Percentiles rank a stretch among this genome's conserved stretches.
Conservation (phyloP, 1,284 basidiomycete species). For the Naganishia albida region DNA sequence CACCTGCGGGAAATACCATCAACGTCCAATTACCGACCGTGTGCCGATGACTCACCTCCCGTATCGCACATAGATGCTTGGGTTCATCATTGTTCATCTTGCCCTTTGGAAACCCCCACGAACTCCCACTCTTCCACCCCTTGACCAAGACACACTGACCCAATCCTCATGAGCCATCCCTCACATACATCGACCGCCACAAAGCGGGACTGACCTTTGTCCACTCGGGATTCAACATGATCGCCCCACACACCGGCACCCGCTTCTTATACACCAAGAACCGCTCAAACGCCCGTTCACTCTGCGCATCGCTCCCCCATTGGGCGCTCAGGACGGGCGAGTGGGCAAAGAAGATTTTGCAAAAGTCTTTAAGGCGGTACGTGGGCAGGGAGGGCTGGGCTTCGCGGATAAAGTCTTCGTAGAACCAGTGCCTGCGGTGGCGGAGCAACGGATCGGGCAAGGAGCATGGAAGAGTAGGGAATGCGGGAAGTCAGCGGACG, state of each 20-base stretch:
- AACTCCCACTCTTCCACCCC: slow-evolving; percentile 93
- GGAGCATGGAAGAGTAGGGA: too few species aligned
- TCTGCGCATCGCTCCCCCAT: slow-evolving; percentile 29
- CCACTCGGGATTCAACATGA: slow-evolving; percentile 86
- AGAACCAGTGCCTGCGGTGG: slow-evolving; percentile 88
- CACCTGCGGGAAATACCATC: slow-evolving; percentile 62
- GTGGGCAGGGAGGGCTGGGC: slow-evolving; percentile 85
- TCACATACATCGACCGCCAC: too few species aligned
- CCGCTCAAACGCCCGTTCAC: slow-evolving; percentile 54
- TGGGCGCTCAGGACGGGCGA: slow-evolving; percentile 40
- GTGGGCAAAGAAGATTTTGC: slow-evolving; percentile 74
- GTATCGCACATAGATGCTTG: slow-evolving; percentile 76
- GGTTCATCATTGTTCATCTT: slow-evolving; percentile 97
- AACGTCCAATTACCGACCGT: too few species aligned
- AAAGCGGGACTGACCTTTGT: slow-evolving; percentile 71
- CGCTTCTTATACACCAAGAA: slow-evolving; percentile 96
- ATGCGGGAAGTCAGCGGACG: too few species aligned
- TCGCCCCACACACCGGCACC: slow-evolving; percentile 98
- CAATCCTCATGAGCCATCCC: too few species aligned
- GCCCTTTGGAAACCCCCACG: slow-evolving; percentile 98
- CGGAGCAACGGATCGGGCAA: too few species aligned
- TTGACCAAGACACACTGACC: slow-evolving; percentile 85
- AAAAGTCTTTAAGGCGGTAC: slow-evolving; percentile 86
- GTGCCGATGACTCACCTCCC: slow-evolving; percentile 66
- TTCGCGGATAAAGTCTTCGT: slow-evolving; percentile 96